These are phyloP conservation scores for Iris macrosiphon DNA, from an alignment of 106 monocot species.

Conservation along the genomic window DNA sequence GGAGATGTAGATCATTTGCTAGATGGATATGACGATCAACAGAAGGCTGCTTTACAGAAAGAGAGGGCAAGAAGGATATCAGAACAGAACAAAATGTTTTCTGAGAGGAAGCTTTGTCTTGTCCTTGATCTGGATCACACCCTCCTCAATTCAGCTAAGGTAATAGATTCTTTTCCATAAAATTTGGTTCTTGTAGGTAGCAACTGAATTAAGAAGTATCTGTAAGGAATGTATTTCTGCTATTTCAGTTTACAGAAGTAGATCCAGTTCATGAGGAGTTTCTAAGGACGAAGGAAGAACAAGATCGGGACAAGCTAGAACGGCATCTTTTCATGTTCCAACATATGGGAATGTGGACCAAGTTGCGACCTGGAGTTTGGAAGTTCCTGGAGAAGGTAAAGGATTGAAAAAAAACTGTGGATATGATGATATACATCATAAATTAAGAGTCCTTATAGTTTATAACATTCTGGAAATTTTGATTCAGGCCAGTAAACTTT, in stretches of 20 bases:
- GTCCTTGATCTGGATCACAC: constrained; percentile 98
- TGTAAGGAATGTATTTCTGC: background rate
- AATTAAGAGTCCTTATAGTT: too few species aligned
- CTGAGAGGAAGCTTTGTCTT: constrained; percentile 63
- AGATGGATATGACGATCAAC: constrained; percentile 84
- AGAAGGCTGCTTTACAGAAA: constrained; percentile 78
- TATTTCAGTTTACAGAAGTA: constrained; percentile 73
- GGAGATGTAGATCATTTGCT: constrained; percentile 82
- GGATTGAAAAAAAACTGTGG: background rate
- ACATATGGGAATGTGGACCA: constrained; percentile 99
- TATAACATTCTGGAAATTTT: background rate
- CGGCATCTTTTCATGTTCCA: constrained; percentile 73
- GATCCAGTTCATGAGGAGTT: constrained; percentile 82
- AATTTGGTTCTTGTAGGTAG: background rate
- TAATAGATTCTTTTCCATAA: background rate
- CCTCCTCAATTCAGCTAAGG: constrained; percentile 38
- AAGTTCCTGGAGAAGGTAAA: constrained; percentile 90
- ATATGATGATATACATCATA: background rate
- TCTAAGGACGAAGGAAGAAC: constrained; percentile 81
- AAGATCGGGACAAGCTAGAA: constrained; percentile 57
- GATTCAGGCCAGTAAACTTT: constrained; percentile 84
- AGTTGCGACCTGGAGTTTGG: constrained; percentile 94
- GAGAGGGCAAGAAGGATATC: constrained; percentile 92
- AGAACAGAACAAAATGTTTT: constrained; percentile 95
- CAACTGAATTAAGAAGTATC: background rate